Evolutionary conservation across 495 filamentous ascomycete genomes (phyloP).

Genomic region (Talaromyces ruber): DNA sequence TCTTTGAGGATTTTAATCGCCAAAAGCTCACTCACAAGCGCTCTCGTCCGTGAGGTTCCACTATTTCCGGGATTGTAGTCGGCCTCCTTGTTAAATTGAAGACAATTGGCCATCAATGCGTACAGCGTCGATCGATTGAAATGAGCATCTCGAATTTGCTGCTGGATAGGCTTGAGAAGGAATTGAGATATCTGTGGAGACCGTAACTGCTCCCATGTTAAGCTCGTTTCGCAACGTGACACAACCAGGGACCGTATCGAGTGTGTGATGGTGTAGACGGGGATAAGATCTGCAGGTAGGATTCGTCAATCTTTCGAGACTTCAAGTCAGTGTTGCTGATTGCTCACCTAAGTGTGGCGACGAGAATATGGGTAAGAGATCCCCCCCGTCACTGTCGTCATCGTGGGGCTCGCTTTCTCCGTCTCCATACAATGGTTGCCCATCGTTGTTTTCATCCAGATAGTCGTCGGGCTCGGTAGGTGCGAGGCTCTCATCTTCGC

Average conservation of each 20-base stretch:
- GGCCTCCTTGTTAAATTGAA: conserved; percentile 86
- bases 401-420: conserved; percentile 30
- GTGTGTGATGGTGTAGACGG: conserved; percentile 85
- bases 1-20: conserved; percentile 85
- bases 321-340: conserved; percentile 3
- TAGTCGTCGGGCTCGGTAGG: conserved; percentile 23
- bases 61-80: conserved; percentile 73
- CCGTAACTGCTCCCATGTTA: conserved; percentile 92
- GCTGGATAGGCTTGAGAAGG: conserved; percentile 82
- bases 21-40: conserved; percentile 83
- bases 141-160: conserved; percentile 68
- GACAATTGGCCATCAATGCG: conserved; percentile 82
- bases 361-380: conserved; percentile 76
- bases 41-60: conserved; percentile 71
- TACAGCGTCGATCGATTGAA: conserved; percentile 82
- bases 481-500: conserved; percentile 15
- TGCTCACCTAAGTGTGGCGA: conserved; percentile 63
- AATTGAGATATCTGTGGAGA: conserved; percentile 95
- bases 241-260: conserved; percentile 75
- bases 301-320: background rate
- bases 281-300: conserved; percentile 51
- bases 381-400: conserved; percentile 49
- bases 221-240: conserved; percentile 76
- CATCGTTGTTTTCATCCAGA: conserved; percentile 17
- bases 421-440: conserved; percentile 35